Evolutionary conservation across 257 asterid species (phyloP), one percentile per base, ranked within the genome.

Genomic region (Solanum sejunctum): DNA sequence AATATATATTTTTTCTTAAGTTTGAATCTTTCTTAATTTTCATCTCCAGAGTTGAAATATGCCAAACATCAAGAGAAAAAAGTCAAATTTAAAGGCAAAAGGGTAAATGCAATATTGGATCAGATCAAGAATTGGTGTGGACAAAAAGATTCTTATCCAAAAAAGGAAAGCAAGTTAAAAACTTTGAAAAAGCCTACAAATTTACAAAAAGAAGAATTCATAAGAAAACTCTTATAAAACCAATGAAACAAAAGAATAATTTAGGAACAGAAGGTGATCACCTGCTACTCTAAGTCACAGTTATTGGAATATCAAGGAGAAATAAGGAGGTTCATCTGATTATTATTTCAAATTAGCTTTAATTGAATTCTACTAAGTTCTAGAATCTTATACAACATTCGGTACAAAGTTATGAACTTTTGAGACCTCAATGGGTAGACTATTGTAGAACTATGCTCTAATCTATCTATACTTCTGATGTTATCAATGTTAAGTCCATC

Each of bases 211-310:
- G 3, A 32, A 2, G 36, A 61, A 18, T 41, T 64, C 28, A 43
- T 1, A 39, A 43, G 49, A 21, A 10, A 73, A 57, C 51, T 45
- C 77, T 41, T 63, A 28, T 36, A 77, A 82, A 63, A 16, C 56
- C 55, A 84, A 85, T 41, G 51, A 43, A 52, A 88, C 81, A 75
- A 88, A 88, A 85, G 86, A 28, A 28, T 28, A 28, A 28, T 28
- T 18, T 18, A 73, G 64, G 60, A 55, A 55, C 80, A 72, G 73
- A 87, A 82, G 26, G 47, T 8, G 0, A 39, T 16, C 75, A 47
- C 64, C 71, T 64, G 80, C 85, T 64, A 45, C 78, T 64, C 64
- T 23, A n/a, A 82, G 64, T 8, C 8, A 13, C n/a, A 47, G 81
- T 47, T 47, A 73, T 7, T 45, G 81, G 81, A 72, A 39, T 72